Percentiles rank a stretch among this genome's conserved stretches.
phyloP scores from a whole-genome alignment of 139 green algal species.

The Zygnema cylindricum region DNA sequence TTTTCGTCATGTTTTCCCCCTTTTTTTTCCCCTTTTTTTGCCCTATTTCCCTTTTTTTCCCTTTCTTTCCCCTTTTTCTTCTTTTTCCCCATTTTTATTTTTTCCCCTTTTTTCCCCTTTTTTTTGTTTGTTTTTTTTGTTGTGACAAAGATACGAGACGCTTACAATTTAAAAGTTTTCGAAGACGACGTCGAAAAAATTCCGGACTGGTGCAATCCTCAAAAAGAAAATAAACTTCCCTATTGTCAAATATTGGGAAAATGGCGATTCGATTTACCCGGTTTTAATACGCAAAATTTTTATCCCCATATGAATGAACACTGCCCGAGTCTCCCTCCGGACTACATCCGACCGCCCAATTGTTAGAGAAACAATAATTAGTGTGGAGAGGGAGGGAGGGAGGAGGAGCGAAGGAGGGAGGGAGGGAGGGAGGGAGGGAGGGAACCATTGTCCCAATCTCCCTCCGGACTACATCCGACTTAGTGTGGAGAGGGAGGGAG shows the following conservation, averaged over 20 bases:
- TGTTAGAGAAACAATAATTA: conserved; percentile 37
- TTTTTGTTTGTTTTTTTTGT: background rate
- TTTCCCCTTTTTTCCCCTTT: background rate
- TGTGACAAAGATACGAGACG: conserved; percentile 41
- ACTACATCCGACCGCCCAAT: conserved; percentile 38
- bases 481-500: background rate
- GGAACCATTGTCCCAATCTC: background rate
- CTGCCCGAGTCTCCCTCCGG: conserved; percentile 49
- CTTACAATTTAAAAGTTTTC: conserved; percentile 57
- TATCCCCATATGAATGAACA: conserved; percentile 60
- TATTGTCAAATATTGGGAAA: conserved; percentile 61
- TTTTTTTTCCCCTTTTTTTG: background rate
- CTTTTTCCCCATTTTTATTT: background rate
- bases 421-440: background rate
- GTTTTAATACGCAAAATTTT: conserved; percentile 42
- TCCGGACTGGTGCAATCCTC: conserved; percentile 23
- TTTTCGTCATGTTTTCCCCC: too few relatives aligned
- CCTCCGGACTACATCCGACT: background rate
- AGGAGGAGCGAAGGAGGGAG: background rate
- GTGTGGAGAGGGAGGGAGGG: background rate
- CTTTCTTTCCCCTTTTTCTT: background rate
- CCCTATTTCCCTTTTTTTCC: background rate
- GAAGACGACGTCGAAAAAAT: conserved; percentile 27
- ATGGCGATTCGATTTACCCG: conserved; percentile 52
- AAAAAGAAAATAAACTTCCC: background rate